These are phyloP conservation scores for Metarhizium sp. DNA, from an alignment of 2,329 filamentous ascomycete genomes.

Conservation along the genomic window DNA sequence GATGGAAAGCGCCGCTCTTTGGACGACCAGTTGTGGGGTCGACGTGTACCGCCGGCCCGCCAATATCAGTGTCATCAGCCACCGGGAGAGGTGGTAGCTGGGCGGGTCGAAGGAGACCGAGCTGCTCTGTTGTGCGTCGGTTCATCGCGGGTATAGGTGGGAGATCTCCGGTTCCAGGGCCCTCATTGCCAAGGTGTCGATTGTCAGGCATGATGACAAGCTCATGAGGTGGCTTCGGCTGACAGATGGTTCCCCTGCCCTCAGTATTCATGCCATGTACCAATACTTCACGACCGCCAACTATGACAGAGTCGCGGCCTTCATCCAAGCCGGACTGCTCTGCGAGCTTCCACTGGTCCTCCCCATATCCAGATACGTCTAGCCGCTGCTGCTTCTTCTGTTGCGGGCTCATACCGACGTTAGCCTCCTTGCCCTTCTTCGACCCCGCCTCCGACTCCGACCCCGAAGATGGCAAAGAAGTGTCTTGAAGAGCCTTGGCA, in stretches of 20 bases:
- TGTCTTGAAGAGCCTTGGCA: conserved; percentile 40
- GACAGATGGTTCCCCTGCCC: conserved; percentile 48
- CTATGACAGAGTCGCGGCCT: conserved; percentile 62
- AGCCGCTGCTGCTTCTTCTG: conserved; percentile 52
- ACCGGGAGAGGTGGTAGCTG: conserved; percentile 62
- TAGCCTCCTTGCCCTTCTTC: conserved; percentile 1
- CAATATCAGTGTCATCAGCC: conserved; percentile 73
- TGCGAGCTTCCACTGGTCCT: conserved; percentile 64
- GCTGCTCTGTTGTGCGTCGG: conserved; percentile 53
- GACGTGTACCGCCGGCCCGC: conserved; percentile 55
- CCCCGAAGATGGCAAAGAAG: conserved; percentile 7
- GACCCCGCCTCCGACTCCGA: neutral
- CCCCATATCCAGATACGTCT: conserved; percentile 70
- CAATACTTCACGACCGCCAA: conserved; percentile 63
- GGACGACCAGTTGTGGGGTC: conserved; percentile 42
- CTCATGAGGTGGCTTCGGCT: conserved; percentile 24
- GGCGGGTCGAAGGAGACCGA: conserved; percentile 58
- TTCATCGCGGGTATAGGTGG: conserved; percentile 49
- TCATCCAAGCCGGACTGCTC: conserved; percentile 49
- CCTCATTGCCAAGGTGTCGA: conserved; percentile 21
- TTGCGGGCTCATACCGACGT: conserved; percentile 1
- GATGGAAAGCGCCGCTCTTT: conserved; percentile 35
- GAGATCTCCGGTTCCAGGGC: conserved; percentile 36
- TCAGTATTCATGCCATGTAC: conserved; percentile 53
- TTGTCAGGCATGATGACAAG: conserved; percentile 17